phyloP scores from a whole-genome alignment of 495 filamentous ascomycete genomes.

The Aspergillus indologenus region DNA sequence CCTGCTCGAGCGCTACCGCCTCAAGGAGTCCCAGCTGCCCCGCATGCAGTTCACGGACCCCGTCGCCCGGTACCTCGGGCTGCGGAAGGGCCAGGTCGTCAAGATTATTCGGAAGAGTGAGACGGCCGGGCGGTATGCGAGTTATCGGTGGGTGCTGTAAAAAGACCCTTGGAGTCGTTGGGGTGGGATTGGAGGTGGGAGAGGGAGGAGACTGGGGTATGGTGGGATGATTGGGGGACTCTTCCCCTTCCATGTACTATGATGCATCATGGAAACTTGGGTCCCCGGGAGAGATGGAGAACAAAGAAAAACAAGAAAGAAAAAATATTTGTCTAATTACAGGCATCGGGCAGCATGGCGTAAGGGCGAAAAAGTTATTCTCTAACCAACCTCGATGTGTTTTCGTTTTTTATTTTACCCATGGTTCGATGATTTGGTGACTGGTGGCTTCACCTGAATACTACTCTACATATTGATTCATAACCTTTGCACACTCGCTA shows the following conservation, averaged over 20 bases:
- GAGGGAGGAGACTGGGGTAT: neutral
- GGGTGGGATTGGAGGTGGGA: neutral
- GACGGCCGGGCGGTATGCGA: conserved; percentile 55
- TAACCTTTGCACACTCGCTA: too few species aligned
- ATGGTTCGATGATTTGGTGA: neutral
- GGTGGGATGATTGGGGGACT: neutral
- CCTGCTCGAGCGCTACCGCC: conserved; percentile 79
- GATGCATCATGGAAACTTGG: conserved; percentile 1
- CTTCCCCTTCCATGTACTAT: too few species aligned
- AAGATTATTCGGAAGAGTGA: conserved; percentile 91
- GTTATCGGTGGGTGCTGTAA: conserved; percentile 64
- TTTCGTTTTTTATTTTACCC: conserved; percentile 7
- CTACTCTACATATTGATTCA: neutral
- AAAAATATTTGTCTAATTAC: conserved; percentile 30
- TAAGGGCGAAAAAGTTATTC: conserved; percentile 34
- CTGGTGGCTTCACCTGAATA: conserved; percentile 12
- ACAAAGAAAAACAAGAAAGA: conserved; percentile 25
- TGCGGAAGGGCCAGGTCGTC: conserved; percentile 92
- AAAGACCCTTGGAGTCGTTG: neutral
- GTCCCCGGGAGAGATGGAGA: conserved; percentile 22
- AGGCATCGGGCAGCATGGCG: conserved; percentile 49
- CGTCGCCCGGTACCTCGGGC: conserved; percentile 84
- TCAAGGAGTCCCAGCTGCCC: conserved; percentile 96
- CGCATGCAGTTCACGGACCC: conserved; percentile 89
- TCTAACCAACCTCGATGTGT: conserved; percentile 6